These are phyloP conservation scores for Malus fusca DNA, from an alignment of 306 rosid species.

Conservation along the genomic window DNA sequence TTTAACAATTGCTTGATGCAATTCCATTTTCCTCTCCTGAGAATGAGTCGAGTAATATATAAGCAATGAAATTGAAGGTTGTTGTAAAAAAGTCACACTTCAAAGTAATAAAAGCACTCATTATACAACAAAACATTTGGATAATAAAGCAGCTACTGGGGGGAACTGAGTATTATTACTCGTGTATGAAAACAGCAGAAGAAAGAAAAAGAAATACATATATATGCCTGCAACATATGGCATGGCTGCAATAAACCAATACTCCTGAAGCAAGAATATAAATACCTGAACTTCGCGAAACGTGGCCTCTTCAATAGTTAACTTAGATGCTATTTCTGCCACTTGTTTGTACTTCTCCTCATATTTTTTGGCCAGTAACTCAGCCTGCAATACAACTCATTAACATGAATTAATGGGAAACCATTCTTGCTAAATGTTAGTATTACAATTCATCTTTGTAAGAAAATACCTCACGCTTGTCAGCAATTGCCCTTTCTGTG, in stretches of 20 bases:
- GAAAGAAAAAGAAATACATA: neutral
- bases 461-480: conserved; percentile 77
- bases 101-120: neutral
- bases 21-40: conserved; percentile 78
- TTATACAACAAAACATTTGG: neutral
- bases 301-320: conserved; percentile 85
- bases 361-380: conserved; percentile 63
- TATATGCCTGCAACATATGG: neutral
- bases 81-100: neutral
- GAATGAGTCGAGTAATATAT: conserved; percentile 1
- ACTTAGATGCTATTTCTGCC: conserved; percentile 80
- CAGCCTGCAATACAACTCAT: conserved; percentile 54
- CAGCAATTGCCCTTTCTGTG: conserved; percentile 90
- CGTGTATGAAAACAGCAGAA: neutral
- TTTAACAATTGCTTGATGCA: conserved; percentile 87
- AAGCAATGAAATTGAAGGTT: neutral
- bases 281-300: conserved; percentile 87
- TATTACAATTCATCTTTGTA: conserved; percentile 7
- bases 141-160: neutral
- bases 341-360: conserved; percentile 95
- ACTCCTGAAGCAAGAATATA: conserved; percentile 3
- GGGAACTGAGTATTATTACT: neutral
- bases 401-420: neutral
- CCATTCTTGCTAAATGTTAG: conserved; percentile 7
- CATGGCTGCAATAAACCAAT: neutral